Conservation (phyloP, 2,329 filamentous ascomycete species). For the Fusarium pseudonygamai region DNA sequence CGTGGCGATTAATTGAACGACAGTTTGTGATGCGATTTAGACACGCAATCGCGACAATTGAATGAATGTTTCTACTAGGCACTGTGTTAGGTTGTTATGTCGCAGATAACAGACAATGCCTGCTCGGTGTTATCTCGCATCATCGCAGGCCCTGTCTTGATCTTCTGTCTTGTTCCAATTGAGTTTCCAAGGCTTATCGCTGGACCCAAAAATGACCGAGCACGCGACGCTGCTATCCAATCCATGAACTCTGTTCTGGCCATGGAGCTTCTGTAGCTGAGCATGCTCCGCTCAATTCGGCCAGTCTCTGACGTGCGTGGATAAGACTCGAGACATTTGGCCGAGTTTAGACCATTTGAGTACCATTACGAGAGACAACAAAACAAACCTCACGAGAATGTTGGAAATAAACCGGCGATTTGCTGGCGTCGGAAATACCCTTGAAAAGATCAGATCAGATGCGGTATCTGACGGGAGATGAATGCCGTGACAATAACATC, state of each 20-base stretch:
- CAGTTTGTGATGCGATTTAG: neutral
- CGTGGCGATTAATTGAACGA: neutral
- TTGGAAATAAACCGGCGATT: neutral
- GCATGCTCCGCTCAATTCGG: slow-evolving; percentile 19
- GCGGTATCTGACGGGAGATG: slow-evolving; percentile 5
- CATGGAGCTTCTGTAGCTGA: slow-evolving; percentile 10
- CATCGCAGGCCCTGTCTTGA: slow-evolving; percentile 1
- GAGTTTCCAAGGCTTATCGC: slow-evolving; percentile 20
- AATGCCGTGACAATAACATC: slow-evolving; percentile 27
- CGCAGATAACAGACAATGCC: neutral
- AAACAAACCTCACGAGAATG: neutral
- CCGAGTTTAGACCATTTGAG: slow-evolving; percentile 27
- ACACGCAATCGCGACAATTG: neutral
- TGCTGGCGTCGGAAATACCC: slow-evolving; percentile 1
- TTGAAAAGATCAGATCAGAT: slow-evolving; percentile 20
- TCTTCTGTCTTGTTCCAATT: slow-evolving; percentile 19
- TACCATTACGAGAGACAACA: neutral
- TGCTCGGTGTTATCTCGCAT: slow-evolving; percentile 24
- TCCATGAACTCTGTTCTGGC: slow-evolving; percentile 1
- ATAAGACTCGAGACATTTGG: slow-evolving; percentile 19
- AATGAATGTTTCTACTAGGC: neutral
- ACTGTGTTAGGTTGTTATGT: neutral
- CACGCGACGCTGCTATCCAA: neutral
- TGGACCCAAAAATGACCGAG: slow-evolving; percentile 18
- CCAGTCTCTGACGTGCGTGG: slow-evolving; percentile 17